phyloP scores from a whole-genome alignment of 169 alveolate species.

The Eimeria zaria region DNA sequence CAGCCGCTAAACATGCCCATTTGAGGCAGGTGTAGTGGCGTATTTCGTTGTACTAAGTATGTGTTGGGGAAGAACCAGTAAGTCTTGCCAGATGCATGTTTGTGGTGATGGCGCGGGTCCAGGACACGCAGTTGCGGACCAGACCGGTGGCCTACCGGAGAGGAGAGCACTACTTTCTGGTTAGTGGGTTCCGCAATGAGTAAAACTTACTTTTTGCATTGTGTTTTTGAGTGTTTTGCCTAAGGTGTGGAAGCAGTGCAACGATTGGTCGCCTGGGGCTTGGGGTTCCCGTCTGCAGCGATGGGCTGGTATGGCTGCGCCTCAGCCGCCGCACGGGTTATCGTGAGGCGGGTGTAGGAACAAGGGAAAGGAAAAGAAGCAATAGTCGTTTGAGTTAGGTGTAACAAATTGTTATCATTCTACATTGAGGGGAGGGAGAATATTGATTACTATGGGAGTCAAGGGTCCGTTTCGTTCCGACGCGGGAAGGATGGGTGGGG shows the following conservation, averaged over 20 bases:
- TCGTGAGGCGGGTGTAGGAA: not conserved
- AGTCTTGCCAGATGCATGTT: not conserved
- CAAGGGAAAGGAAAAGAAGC: not conserved
- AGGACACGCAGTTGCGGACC: constrained; percentile 10
- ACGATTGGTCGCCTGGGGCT: not conserved
- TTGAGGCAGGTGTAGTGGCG: not conserved
- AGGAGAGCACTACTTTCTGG: not conserved
- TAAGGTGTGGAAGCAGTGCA: not conserved
- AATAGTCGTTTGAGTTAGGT: not conserved
- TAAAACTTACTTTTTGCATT: not conserved
- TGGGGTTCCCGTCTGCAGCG: constrained; percentile 41
- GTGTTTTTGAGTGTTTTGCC: not conserved
- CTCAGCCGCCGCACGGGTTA: constrained; percentile 3
- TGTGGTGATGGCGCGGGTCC: not conserved
- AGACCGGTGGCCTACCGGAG: constrained; percentile 59
- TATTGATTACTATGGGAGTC: constrained; percentile 30
- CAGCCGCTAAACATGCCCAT: not conserved
- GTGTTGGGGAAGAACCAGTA: not conserved
- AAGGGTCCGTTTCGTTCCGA: not conserved
- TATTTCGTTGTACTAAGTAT: not conserved
- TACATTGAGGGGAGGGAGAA: constrained; percentile 51
- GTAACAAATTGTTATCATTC: not conserved
- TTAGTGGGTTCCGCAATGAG: not conserved
- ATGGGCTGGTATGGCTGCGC: not conserved
- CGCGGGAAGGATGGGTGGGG: constrained; percentile 63